Percentiles rank a stretch among this genome's conserved stretches.
Evolutionary conservation across 208 protist genomes (phyloP).

Genomic region (Crithidia expoeki): DNA sequence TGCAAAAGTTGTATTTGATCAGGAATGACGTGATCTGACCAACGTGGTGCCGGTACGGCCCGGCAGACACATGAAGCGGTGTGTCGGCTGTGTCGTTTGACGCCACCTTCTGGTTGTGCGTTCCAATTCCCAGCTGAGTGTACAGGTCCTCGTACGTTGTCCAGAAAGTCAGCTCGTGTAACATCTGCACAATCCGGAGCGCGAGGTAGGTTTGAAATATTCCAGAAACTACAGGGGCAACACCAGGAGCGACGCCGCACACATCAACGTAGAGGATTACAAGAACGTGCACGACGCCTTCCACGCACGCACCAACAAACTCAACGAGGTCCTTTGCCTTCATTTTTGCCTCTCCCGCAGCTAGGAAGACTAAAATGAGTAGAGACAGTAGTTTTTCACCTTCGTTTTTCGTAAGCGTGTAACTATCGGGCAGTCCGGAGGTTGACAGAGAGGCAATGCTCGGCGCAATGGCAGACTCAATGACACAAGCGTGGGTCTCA

Average conservation of each 20-base stretch:
- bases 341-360: constrained; percentile 11
- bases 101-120: neutral
- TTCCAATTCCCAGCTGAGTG: constrained; percentile 14
- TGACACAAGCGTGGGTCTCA: constrained; percentile 9
- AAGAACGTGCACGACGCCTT: constrained; percentile 14
- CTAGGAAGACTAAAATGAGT: constrained; percentile 22
- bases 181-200: constrained; percentile 27
- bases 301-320: constrained; percentile 18
- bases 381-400: constrained; percentile 11
- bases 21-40: constrained; percentile 30
- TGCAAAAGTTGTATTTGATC: constrained; percentile 21
- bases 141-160: constrained; percentile 36
- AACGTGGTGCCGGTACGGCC: constrained; percentile 33
- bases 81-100: constrained; percentile 7
- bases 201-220: constrained; percentile 18
- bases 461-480: constrained; percentile 11
- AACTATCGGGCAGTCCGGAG: neutral
- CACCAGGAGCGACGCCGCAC: constrained; percentile 21
- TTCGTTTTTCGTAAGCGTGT: neutral
- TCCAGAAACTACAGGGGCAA: constrained; percentile 16
- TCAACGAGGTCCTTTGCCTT: constrained; percentile 26
- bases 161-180: constrained; percentile 51
- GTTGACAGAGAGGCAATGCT: constrained; percentile 12
- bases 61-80: constrained; percentile 24
- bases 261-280: constrained; percentile 19